Conservation (phyloP, 805 yeast genomes). For the Zygosaccharomyces lentus region DNA sequence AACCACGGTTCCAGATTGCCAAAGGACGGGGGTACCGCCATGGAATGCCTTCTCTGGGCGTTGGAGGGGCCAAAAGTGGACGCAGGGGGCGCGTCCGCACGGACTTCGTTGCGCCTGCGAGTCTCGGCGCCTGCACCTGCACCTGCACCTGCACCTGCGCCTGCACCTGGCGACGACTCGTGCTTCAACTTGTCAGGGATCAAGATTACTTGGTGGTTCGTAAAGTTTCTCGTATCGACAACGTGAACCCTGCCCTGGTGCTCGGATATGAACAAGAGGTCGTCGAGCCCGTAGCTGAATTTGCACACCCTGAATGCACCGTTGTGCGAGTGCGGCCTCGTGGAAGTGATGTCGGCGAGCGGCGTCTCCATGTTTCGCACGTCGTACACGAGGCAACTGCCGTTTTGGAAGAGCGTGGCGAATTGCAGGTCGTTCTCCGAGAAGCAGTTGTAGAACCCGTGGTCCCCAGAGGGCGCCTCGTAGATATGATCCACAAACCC, state of each 20-base stretch:
- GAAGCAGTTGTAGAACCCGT: conserved; percentile 80
- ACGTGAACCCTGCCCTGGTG: conserved; percentile 86
- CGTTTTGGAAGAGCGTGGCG: conserved; percentile 83
- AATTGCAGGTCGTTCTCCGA: conserved; percentile 70
- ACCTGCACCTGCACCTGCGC: conserved; percentile 1
- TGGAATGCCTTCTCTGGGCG: conserved; percentile 21
- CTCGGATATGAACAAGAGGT: conserved; percentile 70
- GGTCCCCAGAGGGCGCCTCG: conserved; percentile 55
- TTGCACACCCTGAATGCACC: conserved; percentile 70
- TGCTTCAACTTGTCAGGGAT: conserved; percentile 44
- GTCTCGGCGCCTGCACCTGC: no score
- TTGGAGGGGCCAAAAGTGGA: conserved; percentile 8
- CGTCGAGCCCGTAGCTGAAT: conserved; percentile 65
- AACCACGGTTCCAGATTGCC: conserved; percentile 24
- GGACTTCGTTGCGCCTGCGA: conserved; percentile 9
- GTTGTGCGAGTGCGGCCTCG: conserved; percentile 48
- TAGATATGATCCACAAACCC: conserved; percentile 38
- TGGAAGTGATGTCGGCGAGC: conserved; percentile 51
- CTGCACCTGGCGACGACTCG: conserved; percentile 7
- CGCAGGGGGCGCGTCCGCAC: conserved; percentile 6
- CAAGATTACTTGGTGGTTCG: conserved; percentile 71
- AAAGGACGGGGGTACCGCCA: conserved; percentile 15
- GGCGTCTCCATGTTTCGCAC: conserved; percentile 56
- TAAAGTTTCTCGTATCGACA: conserved; percentile 68
- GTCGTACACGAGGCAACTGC: conserved; percentile 73